Conservation (phyloP, 495 filamentous ascomycete genomes). For the Aspergillus ellipticus region DNA sequence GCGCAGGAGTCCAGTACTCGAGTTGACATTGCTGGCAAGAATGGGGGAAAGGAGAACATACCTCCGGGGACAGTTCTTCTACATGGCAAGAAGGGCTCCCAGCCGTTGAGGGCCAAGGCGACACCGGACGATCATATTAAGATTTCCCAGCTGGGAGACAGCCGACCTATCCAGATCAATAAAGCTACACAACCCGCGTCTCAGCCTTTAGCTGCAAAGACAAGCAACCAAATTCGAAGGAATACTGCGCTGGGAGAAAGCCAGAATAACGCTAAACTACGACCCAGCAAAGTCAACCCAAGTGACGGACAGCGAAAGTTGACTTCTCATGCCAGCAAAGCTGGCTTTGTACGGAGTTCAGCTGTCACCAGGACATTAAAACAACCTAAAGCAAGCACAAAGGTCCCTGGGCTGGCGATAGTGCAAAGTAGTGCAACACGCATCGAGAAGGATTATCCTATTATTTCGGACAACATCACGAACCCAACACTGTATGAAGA, state of each 20-base stretch:
- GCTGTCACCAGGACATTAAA: conserved; percentile 12
- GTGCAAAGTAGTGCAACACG: conserved; percentile 16
- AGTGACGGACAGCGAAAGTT: not conserved
- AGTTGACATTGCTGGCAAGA: conserved; percentile 37
- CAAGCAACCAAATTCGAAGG: conserved; percentile 2
- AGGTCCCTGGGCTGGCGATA: conserved; percentile 10
- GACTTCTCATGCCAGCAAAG: not conserved
- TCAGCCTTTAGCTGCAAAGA: conserved; percentile 7
- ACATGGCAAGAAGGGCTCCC: conserved; percentile 16
- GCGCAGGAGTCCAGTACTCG: conserved; percentile 27
- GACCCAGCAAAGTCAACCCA: not conserved
- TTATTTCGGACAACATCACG: conserved; percentile 52
- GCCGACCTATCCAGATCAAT: not conserved
- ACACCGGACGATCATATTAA: not conserved
- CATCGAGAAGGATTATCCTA: conserved; percentile 38
- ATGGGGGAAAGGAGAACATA: conserved; percentile 48
- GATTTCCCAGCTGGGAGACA: not conserved
- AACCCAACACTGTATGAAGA: conserved; percentile 62
- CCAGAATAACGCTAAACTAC: conserved; percentile 10
- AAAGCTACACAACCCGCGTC: not conserved
- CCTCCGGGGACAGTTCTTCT: conserved; percentile 30
- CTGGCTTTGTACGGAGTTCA: conserved; percentile 7
- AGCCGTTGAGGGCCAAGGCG: conserved; percentile 7
- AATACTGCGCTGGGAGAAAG: conserved; percentile 8
- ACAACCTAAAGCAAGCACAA: conserved; percentile 22